phyloP scores from a whole-genome alignment of 164 flowering plant species.

The Magnolia kwangsiensis region DNA sequence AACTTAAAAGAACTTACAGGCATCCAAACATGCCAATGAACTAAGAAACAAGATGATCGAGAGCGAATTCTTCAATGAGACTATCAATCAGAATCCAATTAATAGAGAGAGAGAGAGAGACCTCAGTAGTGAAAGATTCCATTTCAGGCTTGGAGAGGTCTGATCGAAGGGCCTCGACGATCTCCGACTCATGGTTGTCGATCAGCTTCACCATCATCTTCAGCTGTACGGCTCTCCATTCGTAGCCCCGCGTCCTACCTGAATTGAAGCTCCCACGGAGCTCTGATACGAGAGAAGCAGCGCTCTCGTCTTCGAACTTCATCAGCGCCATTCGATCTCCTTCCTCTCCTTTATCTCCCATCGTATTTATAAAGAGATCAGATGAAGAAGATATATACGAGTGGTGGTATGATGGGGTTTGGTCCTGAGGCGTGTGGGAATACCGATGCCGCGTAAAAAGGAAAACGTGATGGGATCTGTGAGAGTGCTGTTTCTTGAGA shows the following conservation, averaged over 20 bases:
- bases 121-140: conserved; percentile 9
- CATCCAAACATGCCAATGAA: too few relatives aligned
- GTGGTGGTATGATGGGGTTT: not conserved
- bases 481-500: not conserved
- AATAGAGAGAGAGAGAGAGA: not conserved
- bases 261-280: conserved; percentile 7
- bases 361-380: not conserved
- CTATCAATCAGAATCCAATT: too few relatives aligned
- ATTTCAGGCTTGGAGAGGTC: conserved; percentile 11
- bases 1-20: too few relatives aligned
- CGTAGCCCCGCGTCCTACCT: conserved; percentile 14
- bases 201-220: conserved; percentile 2
- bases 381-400: not conserved
- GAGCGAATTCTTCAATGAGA: too few relatives aligned
- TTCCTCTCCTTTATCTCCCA: not conserved
- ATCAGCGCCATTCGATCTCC: not conserved
- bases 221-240: conserved; percentile 16
- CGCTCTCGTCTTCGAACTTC: not conserved
- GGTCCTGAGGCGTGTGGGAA: not conserved
- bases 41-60: too few relatives aligned
- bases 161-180: conserved; percentile 3
- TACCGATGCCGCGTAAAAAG: not conserved
- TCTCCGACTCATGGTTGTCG: conserved; percentile 1
- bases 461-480: not conserved
- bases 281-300: conserved; percentile 4